These are phyloP conservation scores for Diaporthe citrichinensis DNA, from an alignment of 2,329 filamentous ascomycete species.

Conservation along the genomic window DNA sequence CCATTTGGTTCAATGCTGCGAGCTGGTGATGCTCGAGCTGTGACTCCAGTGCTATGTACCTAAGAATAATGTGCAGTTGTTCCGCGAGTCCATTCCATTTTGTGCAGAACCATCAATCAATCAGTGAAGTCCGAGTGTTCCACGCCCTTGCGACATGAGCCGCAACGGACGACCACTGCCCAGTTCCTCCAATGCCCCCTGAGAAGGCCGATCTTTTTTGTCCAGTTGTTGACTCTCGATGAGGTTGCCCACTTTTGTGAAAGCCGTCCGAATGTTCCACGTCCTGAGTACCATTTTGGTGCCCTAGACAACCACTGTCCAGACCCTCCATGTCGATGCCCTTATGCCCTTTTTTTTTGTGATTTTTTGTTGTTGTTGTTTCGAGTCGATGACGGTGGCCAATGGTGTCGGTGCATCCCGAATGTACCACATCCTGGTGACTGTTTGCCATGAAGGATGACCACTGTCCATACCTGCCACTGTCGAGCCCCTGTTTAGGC, in stretches of 20 bases:
- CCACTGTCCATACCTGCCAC: conserved; percentile 6
- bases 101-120: not conserved
- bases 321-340: not conserved
- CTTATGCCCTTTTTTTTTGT: not conserved
- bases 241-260: not conserved
- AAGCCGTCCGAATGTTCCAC: conserved; percentile 1
- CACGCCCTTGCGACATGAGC: not conserved
- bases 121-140: conserved; percentile 7
- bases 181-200: not conserved
- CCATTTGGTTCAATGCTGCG: not conserved
- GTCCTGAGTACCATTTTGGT: not conserved
- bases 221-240: not conserved
- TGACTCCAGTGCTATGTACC: conserved; percentile 22
- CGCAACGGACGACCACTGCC: conserved; percentile 20
- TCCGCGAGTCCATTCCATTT: not conserved
- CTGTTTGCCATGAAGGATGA: not conserved
- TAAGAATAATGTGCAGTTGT: conserved; percentile 1
- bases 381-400: not conserved
- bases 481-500: not conserved
- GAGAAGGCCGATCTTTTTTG: not conserved
- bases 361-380: not conserved
- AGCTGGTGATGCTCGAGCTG: conserved; percentile 2
- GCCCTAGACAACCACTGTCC: not conserved
- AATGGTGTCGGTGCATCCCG: not conserved
- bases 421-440: conserved; percentile 1